Conservation (phyloP, 108 stramenopile species). For the Hondaea fermentalgiana region DNA sequence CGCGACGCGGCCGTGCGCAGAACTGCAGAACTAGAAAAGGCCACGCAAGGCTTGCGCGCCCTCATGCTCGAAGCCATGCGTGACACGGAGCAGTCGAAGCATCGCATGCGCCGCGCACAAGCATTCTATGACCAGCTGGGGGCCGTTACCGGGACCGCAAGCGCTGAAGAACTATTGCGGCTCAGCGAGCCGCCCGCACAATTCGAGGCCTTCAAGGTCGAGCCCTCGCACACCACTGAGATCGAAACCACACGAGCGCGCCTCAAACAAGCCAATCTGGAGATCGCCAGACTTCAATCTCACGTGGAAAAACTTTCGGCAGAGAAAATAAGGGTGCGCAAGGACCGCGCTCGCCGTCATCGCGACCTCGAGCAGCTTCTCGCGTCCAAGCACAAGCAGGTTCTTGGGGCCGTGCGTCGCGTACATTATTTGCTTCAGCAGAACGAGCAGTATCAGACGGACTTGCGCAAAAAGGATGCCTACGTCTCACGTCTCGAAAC, state of each 20-base stretch:
- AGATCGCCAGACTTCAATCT: not conserved
- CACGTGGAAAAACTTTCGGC: not conserved
- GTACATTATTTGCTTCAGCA: not conserved
- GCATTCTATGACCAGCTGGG: not conserved
- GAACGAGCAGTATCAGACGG: not conserved
- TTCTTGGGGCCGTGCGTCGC: not conserved
- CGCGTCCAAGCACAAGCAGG: not conserved
- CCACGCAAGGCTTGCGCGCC: not conserved
- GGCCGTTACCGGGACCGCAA: not conserved
- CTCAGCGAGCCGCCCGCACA: not conserved
- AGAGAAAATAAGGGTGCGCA: not conserved
- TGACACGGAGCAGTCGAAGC: not conserved
- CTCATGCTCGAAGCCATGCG: not conserved
- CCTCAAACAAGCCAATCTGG: not conserved
- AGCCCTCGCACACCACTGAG: not conserved
- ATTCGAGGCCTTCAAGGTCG: constrained; percentile 3
- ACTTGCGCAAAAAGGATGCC: not conserved
- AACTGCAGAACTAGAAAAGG: not conserved
- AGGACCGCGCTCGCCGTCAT: no score
- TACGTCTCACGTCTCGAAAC: not conserved
- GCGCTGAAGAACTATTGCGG: not conserved
- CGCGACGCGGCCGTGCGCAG: not conserved
- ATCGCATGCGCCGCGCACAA: not conserved
- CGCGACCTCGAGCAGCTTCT: not conserved
- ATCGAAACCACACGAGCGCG: constrained; percentile 10